A percentile compares a stretch with the other conserved stretches of the same genome.
phyloP scores from a whole-genome alignment of 164 flowering plant species.

The Sedum album region DNA sequence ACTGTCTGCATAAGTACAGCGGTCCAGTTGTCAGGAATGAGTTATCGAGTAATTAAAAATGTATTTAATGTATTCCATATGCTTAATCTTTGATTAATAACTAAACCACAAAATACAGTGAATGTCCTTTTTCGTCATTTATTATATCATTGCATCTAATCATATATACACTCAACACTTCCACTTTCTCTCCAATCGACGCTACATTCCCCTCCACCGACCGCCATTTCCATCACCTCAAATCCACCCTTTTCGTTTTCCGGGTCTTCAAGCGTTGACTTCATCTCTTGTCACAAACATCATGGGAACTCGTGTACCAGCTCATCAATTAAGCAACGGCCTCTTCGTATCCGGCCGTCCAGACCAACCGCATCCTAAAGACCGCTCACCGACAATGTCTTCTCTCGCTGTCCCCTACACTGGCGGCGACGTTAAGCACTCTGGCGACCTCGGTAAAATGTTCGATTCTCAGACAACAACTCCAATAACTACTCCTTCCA shows the following conservation, averaged over 20 bases:
- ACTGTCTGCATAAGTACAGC: too few species aligned
- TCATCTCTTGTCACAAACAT: too few species aligned
- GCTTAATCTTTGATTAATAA: too few species aligned
- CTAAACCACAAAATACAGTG: too few species aligned
- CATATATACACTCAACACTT: not conserved
- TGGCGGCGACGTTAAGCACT: constrained; percentile 76
- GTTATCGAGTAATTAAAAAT: too few species aligned
- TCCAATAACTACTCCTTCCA: constrained; percentile 17
- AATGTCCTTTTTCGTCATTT: not conserved
- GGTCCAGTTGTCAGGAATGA: too few species aligned
- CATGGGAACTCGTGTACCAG: constrained; percentile 61
- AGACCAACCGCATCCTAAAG: constrained; percentile 36
- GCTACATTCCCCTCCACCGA: not conserved
- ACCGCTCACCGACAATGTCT: constrained; percentile 46
- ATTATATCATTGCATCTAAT: not conserved
- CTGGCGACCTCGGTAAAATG: constrained; percentile 93
- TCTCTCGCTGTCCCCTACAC: constrained; percentile 69
- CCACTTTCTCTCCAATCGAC: not conserved
- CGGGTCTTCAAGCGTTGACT: too few species aligned
- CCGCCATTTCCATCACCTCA: not conserved
- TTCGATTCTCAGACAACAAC: constrained; percentile 37
- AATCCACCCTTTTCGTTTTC: not conserved
- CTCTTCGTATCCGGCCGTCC: constrained; percentile 67
- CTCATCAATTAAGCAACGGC: constrained; percentile 70
- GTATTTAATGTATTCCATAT: too few species aligned